A percentile compares a stretch with the other conserved stretches of the same genome.
Evolutionary conservation across 2,329 filamentous ascomycete genomes (phyloP).

Genomic region (Colletotrichum sansevieriae): DNA sequence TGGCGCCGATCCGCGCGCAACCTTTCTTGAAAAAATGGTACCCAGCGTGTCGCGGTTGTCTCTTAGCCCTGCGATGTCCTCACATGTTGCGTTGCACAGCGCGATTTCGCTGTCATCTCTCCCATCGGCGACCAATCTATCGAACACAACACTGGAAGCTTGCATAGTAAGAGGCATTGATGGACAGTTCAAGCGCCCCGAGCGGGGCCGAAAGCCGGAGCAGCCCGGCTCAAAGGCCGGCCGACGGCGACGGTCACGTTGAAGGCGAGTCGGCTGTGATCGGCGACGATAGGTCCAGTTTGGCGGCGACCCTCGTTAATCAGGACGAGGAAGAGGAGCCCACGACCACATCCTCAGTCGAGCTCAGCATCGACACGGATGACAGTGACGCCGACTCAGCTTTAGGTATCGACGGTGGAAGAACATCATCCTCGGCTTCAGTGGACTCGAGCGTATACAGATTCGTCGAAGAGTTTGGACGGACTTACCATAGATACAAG

Average conservation of each 20-base stretch:
- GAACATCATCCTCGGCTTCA: constrained; percentile 28
- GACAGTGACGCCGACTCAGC: constrained; percentile 32
- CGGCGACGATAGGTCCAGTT: neutral
- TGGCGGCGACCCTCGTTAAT: neutral
- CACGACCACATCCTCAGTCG: neutral
- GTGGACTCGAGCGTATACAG: constrained; percentile 30
- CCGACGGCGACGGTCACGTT: neutral
- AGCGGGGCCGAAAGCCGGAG: neutral
- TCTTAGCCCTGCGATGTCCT: neutral
- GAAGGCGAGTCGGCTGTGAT: neutral
- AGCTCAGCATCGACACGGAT: constrained; percentile 29
- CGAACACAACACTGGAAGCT: neutral
- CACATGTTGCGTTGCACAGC: neutral
- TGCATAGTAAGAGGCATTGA: neutral
- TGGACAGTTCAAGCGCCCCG: neutral
- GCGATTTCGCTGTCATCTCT: no score
- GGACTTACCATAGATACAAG: constrained; percentile 34
- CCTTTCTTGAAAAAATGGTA: neutral
- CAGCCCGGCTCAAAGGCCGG: neutral
- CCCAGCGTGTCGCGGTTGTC: neutral
- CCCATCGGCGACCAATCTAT: neutral
- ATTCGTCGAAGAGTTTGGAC: constrained; percentile 36
- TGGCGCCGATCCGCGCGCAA: constrained; percentile 1
- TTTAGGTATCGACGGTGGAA: constrained; percentile 9
- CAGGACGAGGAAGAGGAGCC: constrained; percentile 2